Evolutionary conservation across 148 eudicot species (phyloP).

Genomic region (Heliamphora exappendiculata): DNA sequence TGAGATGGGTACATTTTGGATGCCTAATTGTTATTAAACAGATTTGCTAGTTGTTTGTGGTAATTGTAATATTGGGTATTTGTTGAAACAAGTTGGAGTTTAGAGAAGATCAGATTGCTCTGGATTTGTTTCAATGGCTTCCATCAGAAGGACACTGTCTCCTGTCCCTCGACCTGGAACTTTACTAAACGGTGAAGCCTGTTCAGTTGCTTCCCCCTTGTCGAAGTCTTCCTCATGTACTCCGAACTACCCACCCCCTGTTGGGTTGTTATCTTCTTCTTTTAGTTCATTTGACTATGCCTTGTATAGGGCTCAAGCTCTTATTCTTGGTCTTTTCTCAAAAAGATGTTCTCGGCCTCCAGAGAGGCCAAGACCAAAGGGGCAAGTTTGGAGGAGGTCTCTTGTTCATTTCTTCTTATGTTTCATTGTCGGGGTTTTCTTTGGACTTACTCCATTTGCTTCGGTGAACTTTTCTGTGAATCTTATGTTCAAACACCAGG

Average conservation of each 20-base stretch:
- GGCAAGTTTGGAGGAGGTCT: constrained; percentile 53
- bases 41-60: neutral
- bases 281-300: constrained; percentile 42
- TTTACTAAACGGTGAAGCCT: constrained; percentile 47
- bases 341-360: constrained; percentile 47
- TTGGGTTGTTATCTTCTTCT: constrained; percentile 30
- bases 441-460: constrained; percentile 60
- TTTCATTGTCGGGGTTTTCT: constrained; percentile 56
- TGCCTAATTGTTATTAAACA: no score
- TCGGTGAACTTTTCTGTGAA: constrained; percentile 36
- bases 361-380: constrained; percentile 60
- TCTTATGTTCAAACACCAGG: constrained; percentile 40
- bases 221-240: constrained; percentile 59
- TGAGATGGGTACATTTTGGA: no score
- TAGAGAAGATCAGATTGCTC: constrained; percentile 9
- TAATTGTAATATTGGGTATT: neutral
- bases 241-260: constrained; percentile 28
- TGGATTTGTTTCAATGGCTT: constrained; percentile 39
- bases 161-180: constrained; percentile 64
- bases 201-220: constrained; percentile 61
- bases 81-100: neutral
- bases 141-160: constrained; percentile 70
- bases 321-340: constrained; percentile 51
- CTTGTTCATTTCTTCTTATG: constrained; percentile 46
- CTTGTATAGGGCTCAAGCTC: constrained; percentile 45